phyloP scores from a whole-genome alignment of 495 filamentous ascomycete species.

The Hamigera avellanea region DNA sequence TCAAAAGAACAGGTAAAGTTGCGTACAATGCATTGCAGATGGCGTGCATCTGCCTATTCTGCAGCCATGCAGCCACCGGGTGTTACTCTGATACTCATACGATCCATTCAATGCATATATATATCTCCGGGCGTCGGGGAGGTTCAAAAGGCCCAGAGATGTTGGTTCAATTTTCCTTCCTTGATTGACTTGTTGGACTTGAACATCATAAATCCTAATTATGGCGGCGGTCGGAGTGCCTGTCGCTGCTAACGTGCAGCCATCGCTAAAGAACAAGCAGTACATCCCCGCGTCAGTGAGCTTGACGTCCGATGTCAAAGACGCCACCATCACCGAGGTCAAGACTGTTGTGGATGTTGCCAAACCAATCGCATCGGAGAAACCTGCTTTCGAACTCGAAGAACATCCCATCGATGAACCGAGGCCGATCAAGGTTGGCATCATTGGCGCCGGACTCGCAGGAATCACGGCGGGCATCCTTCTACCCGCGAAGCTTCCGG shows the following conservation, averaged over 20 bases:
- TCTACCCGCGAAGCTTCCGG: slow-evolving; percentile 38
- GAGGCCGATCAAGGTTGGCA: slow-evolving; percentile 35
- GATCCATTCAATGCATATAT: too few relatives aligned
- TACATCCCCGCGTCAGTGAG: background rate
- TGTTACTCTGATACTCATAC: too few relatives aligned
- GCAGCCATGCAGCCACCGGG: background rate
- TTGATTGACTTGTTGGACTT: background rate
- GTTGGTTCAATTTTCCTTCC: background rate
- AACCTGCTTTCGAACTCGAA: slow-evolving; percentile 18
- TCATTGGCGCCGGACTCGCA: slow-evolving; percentile 41
- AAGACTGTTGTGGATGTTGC: slow-evolving; percentile 4
- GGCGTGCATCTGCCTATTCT: slow-evolving; percentile 8
- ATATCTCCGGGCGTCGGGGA: too few relatives aligned
- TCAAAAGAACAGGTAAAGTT: slow-evolving; percentile 3
- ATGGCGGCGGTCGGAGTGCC: background rate
- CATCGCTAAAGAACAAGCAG: background rate
- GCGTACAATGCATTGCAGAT: slow-evolving; percentile 12
- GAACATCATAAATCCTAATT: background rate
- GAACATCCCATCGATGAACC: slow-evolving; percentile 30
- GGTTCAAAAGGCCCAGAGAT: slow-evolving; percentile 2
- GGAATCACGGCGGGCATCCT: slow-evolving; percentile 39
- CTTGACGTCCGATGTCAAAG: background rate
- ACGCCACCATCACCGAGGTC: background rate
- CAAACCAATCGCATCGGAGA: background rate
- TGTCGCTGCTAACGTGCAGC: background rate